These are phyloP conservation scores for Adansonia rubrostipa DNA, from an alignment of 441 rosid species.

Conservation along the genomic window DNA sequence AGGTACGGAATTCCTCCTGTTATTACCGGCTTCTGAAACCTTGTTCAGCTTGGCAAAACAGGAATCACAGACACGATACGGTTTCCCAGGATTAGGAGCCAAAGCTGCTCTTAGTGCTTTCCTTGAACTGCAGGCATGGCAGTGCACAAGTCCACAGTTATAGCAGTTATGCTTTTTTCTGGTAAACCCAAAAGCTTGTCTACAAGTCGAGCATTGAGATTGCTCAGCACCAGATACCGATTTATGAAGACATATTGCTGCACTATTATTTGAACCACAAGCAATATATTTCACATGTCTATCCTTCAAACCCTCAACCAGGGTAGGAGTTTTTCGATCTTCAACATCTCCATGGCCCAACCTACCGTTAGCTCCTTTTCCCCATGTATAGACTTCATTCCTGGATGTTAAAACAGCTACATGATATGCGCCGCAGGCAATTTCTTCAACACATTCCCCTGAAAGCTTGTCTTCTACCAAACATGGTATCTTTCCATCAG, in stretches of 20 bases:
- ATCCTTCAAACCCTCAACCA: conserved; percentile 88
- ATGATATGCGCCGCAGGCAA: conserved; percentile 95
- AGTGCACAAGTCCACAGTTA: conserved; percentile 95
- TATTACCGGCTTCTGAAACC: conserved; percentile 68
- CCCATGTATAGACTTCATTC: conserved; percentile 97
- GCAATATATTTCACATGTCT: conserved; percentile 88
- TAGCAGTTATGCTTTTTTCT: conserved; percentile 96
- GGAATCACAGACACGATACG: conserved; percentile 93
- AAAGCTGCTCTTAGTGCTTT: conserved; percentile 87
- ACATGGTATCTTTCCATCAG: conserved; percentile 81
- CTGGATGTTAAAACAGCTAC: conserved; percentile 77
- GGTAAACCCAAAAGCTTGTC: conserved; percentile 94
- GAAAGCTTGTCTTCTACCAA: conserved; percentile 79
- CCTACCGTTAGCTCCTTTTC: conserved; percentile 98
- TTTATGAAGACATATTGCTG: conserved; percentile 91
- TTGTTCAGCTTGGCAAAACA: conserved; percentile 84
- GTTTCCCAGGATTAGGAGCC: conserved; percentile 89
- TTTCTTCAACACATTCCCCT: conserved; percentile 82
- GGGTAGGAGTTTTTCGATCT: conserved; percentile 83
- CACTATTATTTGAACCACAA: conserved; percentile 88
- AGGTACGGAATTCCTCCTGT: conserved; percentile 65
- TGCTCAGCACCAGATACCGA: conserved; percentile 98
- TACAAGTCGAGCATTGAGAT: conserved; percentile 91
- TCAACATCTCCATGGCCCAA: conserved; percentile 95
- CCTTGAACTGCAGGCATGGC: conserved; percentile 95